Percentiles rank a stretch among this genome's conserved stretches.
Conservation (phyloP, 2,329 filamentous ascomycete genomes). For the Aspergillus niger region DNA sequence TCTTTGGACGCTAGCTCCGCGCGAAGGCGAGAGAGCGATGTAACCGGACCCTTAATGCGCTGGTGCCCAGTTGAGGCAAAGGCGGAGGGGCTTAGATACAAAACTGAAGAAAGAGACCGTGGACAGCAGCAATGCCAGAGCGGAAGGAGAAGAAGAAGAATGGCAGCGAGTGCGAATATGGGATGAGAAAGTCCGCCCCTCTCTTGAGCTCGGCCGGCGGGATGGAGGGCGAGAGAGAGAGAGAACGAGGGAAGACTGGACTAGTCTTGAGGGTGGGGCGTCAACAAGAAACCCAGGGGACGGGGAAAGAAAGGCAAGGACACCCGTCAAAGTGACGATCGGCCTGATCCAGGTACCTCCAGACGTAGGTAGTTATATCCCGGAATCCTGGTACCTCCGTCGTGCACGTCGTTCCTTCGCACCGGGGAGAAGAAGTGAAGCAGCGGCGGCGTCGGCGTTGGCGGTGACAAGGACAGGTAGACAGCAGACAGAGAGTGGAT, state of each 20-base stretch:
- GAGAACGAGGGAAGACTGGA: neutral
- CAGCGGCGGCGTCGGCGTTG: no score
- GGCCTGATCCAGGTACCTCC: neutral
- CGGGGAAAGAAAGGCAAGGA: neutral
- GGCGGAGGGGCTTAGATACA: neutral
- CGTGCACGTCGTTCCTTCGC: neutral
- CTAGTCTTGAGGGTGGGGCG: neutral
- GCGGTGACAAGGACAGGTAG: neutral
- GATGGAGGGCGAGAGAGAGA: neutral
- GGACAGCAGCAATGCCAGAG: constrained; percentile 7
- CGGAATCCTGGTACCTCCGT: neutral
- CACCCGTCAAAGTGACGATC: constrained; percentile 1
- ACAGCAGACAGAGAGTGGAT: neutral
- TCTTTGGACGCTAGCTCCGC: constrained; percentile 16
- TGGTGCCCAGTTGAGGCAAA: constrained; percentile 8
- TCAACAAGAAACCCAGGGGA: neutral
- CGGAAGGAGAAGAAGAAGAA: neutral
- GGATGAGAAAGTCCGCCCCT: neutral
- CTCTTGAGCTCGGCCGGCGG: constrained; percentile 1
- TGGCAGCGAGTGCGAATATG: neutral
- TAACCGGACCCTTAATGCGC: constrained; percentile 12
- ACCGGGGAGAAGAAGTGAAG: neutral
- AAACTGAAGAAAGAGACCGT: constrained; percentile 5
- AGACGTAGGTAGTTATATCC: neutral
- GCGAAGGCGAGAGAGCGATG: constrained; percentile 12